These are phyloP conservation scores for Metschnikowia lochheadii DNA, from an alignment of 805 yeast genomes.

Conservation along the genomic window DNA sequence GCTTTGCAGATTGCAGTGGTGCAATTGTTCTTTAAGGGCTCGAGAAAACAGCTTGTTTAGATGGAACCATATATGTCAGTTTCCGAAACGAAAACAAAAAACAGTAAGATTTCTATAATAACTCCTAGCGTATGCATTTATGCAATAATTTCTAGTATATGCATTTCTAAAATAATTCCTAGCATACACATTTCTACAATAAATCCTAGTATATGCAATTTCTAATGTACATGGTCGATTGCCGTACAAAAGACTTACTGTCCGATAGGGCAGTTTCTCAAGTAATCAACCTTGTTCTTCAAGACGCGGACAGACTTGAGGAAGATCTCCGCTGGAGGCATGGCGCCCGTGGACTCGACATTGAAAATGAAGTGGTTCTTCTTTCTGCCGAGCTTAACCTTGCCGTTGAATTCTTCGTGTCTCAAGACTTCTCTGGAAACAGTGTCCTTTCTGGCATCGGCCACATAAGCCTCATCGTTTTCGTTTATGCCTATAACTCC, in stretches of 20 bases:
- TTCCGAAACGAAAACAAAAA: background rate
- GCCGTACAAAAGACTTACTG: constrained; percentile 29
- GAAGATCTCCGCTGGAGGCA: constrained; percentile 95
- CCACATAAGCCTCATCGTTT: constrained; percentile 69
- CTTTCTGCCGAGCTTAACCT: constrained; percentile 85
- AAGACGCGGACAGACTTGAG: constrained; percentile 83
- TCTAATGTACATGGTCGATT: constrained; percentile 1
- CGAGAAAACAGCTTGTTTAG: constrained; percentile 62
- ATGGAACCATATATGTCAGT: background rate
- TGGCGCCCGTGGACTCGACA: constrained; percentile 93
- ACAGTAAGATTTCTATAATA: background rate
- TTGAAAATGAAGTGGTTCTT: constrained; percentile 93
- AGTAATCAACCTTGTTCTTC: constrained; percentile 77
- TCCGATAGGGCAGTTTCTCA: constrained; percentile 74
- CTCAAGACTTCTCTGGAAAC: constrained; percentile 95
- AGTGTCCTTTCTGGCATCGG: constrained; percentile 91
- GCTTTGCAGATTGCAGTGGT: constrained; percentile 63
- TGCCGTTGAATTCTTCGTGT: constrained; percentile 84
- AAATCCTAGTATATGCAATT: constrained; percentile 4
- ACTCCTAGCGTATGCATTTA: constrained; percentile 2
- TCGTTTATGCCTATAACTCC: constrained; percentile 82
- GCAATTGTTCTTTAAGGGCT: constrained; percentile 66
- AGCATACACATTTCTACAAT: background rate
- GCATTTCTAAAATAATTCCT: background rate
- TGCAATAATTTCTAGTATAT: background rate